These are phyloP conservation scores for Trichomonas vaginalis DNA, from an alignment of 208 protist genomes.

Conservation along the genomic window DNA sequence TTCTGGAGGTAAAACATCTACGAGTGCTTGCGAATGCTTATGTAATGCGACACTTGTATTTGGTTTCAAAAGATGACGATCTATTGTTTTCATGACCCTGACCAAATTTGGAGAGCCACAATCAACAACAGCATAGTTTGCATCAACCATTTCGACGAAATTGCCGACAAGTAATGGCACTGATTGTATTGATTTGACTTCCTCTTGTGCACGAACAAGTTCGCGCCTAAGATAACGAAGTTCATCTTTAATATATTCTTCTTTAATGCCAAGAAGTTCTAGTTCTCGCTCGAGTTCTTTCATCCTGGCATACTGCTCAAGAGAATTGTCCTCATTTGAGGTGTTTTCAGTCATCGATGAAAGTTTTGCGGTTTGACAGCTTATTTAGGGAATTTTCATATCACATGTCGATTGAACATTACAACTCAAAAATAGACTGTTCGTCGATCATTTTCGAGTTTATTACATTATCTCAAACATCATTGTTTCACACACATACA, in stretches of 20 bases:
- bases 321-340: background rate
- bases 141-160: constrained; percentile 95
- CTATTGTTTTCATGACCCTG: constrained; percentile 57
- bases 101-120: constrained; percentile 90
- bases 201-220: constrained; percentile 65
- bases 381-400: background rate
- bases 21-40: constrained; percentile 84
- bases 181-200: constrained; percentile 92
- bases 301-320: background rate
- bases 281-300: background rate
- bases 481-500: too few relatives aligned
- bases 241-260: constrained; percentile 69
- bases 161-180: constrained; percentile 95
- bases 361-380: background rate
- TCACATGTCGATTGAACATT: too few relatives aligned
- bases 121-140: constrained; percentile 54
- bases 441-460: too few relatives aligned
- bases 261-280: constrained; percentile 36
- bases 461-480: too few relatives aligned
- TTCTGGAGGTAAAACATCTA: constrained; percentile 86
- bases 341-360: background rate
- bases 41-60: constrained; percentile 92
- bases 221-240: constrained; percentile 64
- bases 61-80: constrained; percentile 83
- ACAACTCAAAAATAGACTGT: too few relatives aligned